Percentiles rank a stretch among this genome's conserved stretches.
Conservation (phyloP, 352 stramenopile genomes). For the Globisporangium radiosum region DNA sequence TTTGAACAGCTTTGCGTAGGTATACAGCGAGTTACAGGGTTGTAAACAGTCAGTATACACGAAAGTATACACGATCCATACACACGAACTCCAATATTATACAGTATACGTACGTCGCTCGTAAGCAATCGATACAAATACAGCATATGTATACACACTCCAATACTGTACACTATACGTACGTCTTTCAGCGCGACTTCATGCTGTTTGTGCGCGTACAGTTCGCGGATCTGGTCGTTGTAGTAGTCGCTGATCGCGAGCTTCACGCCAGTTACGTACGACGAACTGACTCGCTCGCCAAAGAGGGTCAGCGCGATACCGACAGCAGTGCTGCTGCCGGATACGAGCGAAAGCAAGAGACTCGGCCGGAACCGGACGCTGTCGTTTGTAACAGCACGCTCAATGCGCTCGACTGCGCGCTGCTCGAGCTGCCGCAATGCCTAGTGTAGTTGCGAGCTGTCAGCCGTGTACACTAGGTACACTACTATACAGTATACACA, state of each 20-base stretch:
- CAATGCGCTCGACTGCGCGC: constrained; percentile 39
- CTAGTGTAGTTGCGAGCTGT: too few relatives aligned
- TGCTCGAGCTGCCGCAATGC: constrained; percentile 23
- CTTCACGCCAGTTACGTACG: constrained; percentile 72
- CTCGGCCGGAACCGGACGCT: constrained; percentile 71
- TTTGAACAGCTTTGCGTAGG: constrained; percentile 53
- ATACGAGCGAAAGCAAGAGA: constrained; percentile 40
- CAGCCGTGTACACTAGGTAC: background rate
- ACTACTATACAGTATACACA: background rate
- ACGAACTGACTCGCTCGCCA: constrained; percentile 51
- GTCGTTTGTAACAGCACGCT: constrained; percentile 28
- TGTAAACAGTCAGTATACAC: background rate
- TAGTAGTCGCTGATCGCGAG: constrained; percentile 80
- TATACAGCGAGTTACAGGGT: background rate
- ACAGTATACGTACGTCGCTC: constrained; percentile 41
- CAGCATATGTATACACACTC: background rate
- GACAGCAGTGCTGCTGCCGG: constrained; percentile 41
- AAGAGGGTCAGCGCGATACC: constrained; percentile 43
- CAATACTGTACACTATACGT: background rate
- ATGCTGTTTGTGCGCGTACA: constrained; percentile 59
- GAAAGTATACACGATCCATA: background rate
- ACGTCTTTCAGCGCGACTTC: constrained; percentile 68
- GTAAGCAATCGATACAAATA: too few relatives aligned
- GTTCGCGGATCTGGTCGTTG: constrained; percentile 85
- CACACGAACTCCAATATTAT: background rate